Evolutionary conservation across 257 asterid species (phyloP), one percentile per base, ranked within the genome.

Genomic region (Ilex asprella): DNA sequence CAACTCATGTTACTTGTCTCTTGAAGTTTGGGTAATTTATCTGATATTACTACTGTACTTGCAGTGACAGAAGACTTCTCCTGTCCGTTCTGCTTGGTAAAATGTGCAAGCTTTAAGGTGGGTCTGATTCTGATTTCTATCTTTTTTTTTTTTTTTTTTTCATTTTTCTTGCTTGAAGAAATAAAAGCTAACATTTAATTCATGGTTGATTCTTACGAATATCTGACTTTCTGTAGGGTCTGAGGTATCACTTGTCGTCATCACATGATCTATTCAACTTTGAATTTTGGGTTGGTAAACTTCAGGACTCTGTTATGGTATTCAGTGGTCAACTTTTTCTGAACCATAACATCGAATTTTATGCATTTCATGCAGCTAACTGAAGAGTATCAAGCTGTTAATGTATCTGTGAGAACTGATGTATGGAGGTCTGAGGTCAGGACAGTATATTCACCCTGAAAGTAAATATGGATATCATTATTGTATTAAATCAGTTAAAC

Each of bases 61-160:
- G 76, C 96, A 93, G 99, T 93, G 75, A 93, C 97, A 13, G 99
- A 93, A 76, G 97, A 93, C 79, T 93, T 93, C 72, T 57, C 99
- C 10, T 93, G 99, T 87, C 91, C 99, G 73, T 87, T 93, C 81
- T 93, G 99, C 81, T 87, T 93, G 92, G 94, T 86, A 63, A 89
- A 81, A 79, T 89, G 99, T 75, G 95, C 87, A 65, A 87, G 94
- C 85, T 90, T 78, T 69, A 87, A 93, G 99, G 99, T 90, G 82
- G 57, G 58, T 21, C 51, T 60, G 59, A 58, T 68, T 68, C 30
- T 72, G 63, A 58, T 64, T 58, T 29, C 56, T 58, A 55, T 52
- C 44, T 13, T 46, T 62, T 35, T 51, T 66, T 52, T 51, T 13
- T 46, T 55, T 52, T 51, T 12, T 46, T 62, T 35, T 51, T 66